These are phyloP conservation scores for Quercus variabilis DNA, from an alignment of 306 rosid genomes.

Conservation along the genomic window DNA sequence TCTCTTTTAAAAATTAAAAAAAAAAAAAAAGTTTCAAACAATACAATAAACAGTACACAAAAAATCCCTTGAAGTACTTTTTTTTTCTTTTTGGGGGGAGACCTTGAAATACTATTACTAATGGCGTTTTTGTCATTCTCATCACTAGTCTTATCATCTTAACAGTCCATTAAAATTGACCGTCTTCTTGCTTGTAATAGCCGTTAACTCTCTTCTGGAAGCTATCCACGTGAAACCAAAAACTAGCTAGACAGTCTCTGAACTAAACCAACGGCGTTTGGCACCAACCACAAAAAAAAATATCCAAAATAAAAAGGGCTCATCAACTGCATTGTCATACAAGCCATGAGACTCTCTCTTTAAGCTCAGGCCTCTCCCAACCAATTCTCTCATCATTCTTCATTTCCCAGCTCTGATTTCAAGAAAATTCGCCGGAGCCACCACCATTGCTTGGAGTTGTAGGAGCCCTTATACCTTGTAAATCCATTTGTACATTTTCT, in stretches of 20 bases:
- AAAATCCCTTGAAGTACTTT: no score
- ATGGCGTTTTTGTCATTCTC: slow-evolving; percentile 13
- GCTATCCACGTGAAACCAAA: slow-evolving; percentile 14
- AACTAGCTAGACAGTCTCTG: not conserved
- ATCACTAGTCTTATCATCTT: not conserved
- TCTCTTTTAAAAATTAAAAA: no score
- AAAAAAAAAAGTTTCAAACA: no score
- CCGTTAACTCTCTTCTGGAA: slow-evolving; percentile 46
- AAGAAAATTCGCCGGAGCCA: not conserved
- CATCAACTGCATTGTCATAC: slow-evolving; percentile 32
- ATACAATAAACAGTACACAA: no score
- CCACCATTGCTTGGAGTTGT: slow-evolving; percentile 20
- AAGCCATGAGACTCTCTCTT: slow-evolving; percentile 28
- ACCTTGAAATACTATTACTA: not conserved
- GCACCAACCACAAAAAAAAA: slow-evolving; percentile 43
- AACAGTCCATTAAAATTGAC: slow-evolving; percentile 22
- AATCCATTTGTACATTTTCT: slow-evolving; percentile 11
- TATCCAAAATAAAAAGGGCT: slow-evolving; percentile 40
- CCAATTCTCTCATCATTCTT: not conserved
- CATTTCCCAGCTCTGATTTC: not conserved
- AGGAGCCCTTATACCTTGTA: slow-evolving; percentile 33
- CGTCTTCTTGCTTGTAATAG: slow-evolving; percentile 33
- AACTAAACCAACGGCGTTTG: slow-evolving; percentile 39
- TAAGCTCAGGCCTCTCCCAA: slow-evolving; percentile 11
- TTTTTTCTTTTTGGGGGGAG: fast-evolving